phyloP scores from a whole-genome alignment of 2,329 filamentous ascomycete genomes.

The Mariannaea sp. region DNA sequence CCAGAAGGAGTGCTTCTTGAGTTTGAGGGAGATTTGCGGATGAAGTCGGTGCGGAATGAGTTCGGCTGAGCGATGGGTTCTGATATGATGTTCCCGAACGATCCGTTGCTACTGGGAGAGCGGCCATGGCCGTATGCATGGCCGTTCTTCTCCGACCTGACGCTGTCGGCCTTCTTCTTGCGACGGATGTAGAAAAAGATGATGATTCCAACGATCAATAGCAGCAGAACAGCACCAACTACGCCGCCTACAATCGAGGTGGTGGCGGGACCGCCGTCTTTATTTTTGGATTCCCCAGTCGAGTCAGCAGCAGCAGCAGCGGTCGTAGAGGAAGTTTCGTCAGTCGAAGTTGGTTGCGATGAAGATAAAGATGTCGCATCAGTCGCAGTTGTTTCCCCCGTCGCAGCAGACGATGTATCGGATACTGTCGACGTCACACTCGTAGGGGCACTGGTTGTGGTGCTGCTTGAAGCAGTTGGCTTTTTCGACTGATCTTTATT shows the following conservation, averaged over 20 bases:
- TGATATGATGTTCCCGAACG: constrained; percentile 56
- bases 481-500: not conserved
- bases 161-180: constrained; percentile 29
- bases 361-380: constrained; percentile 26
- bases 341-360: constrained; percentile 30
- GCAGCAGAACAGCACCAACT: constrained; percentile 51
- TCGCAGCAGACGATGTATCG: not conserved
- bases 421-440: constrained; percentile 33
- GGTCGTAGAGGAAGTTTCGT: constrained; percentile 23
- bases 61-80: constrained; percentile 56
- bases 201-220: constrained; percentile 47
- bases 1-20: not conserved
- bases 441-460: constrained; percentile 28
- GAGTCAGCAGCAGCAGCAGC: constrained; percentile 27
- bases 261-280: constrained; percentile 39
- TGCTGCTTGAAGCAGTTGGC: constrained; percentile 20
- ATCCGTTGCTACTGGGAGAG: constrained; percentile 32
- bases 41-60: constrained; percentile 58
- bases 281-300: constrained; percentile 16
- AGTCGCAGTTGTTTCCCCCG: constrained; percentile 18
- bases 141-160: constrained; percentile 29
- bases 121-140: constrained; percentile 20
- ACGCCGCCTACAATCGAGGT: constrained; percentile 54
- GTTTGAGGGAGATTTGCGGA: constrained; percentile 45
- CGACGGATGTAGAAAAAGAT: constrained; percentile 48